Evolutionary conservation across 2,329 filamentous ascomycete species (phyloP).

Genomic region (Monosporascus sp.): DNA sequence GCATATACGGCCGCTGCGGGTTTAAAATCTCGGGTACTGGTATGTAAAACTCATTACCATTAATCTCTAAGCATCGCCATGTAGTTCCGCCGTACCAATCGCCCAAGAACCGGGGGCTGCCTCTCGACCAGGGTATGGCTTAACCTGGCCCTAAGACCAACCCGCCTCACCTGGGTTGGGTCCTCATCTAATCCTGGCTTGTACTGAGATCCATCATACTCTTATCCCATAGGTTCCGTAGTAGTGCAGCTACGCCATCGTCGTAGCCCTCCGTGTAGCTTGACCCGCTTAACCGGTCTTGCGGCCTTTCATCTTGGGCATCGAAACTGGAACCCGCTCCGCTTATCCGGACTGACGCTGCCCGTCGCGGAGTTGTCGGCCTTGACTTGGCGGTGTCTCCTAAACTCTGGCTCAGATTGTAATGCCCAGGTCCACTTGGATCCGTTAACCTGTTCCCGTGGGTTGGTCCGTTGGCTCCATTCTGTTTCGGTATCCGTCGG

Average conservation of each 20-base stretch:
- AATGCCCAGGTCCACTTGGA: conserved; percentile 19
- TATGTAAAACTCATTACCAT: too few relatives aligned
- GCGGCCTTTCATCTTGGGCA: conserved; percentile 39
- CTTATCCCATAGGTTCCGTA: conserved; percentile 60
- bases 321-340: conserved; percentile 41
- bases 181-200: conserved; percentile 38
- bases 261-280: conserved; percentile 46
- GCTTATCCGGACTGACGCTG: conserved; percentile 32
- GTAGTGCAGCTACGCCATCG: conserved; percentile 44
- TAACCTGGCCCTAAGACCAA: not conserved
- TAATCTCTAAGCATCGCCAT: too few relatives aligned
- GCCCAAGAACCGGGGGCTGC: not conserved
- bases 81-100: not conserved
- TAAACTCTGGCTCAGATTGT: conserved; percentile 36
- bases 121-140: not conserved
- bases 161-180: not conserved
- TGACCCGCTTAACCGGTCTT: conserved; percentile 41
- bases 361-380: conserved; percentile 27
- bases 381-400: conserved; percentile 25
- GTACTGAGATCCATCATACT: conserved; percentile 48
- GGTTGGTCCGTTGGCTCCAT: conserved; percentile 30
- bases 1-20: too few relatives aligned
- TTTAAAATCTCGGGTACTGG: too few relatives aligned
- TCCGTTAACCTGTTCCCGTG: conserved; percentile 24
- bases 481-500: conserved; percentile 38